phyloP scores from a whole-genome alignment of 2,329 filamentous ascomycete genomes.

The Chalaropsis ovoidea region DNA sequence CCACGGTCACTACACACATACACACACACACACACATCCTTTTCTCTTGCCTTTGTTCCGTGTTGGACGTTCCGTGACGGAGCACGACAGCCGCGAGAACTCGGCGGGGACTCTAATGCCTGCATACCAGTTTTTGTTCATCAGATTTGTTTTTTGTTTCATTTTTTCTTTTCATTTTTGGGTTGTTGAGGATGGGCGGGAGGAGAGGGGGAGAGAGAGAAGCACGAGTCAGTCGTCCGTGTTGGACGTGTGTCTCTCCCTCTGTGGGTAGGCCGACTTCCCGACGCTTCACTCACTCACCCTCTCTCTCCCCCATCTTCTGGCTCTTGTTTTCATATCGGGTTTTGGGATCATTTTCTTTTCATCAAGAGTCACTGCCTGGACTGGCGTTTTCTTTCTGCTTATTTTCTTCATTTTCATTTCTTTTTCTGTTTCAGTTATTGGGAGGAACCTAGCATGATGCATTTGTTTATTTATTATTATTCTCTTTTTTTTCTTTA shows the following conservation, averaged over 20 bases:
- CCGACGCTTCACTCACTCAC: not conserved
- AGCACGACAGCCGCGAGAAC: not conserved
- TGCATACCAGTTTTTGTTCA: not conserved
- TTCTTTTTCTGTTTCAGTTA: not conserved
- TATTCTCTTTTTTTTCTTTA: not conserved
- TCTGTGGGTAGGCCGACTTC: not conserved
- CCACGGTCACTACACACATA: not conserved
- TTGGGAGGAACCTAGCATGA: slow-evolving; percentile 9
- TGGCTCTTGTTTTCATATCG: slow-evolving; percentile 5
- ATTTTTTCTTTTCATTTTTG: not conserved
- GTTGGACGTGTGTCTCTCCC: not conserved
- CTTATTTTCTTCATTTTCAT: not conserved
- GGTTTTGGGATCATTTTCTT: slow-evolving; percentile 3
- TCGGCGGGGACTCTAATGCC: not conserved
- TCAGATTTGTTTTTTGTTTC: slow-evolving; percentile 4
- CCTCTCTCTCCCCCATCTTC: not conserved
- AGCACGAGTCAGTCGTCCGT: not conserved
- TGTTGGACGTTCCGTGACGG: not conserved
- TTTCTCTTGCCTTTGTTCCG: not conserved
- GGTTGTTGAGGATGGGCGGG: not conserved
- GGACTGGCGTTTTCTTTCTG: not conserved
- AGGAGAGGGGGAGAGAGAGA: not conserved
- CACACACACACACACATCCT: not conserved
- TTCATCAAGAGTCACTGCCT: not conserved
- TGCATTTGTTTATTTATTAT: slow-evolving; percentile 4